A percentile compares a stretch with the other conserved stretches of the same genome.
phyloP scores from a whole-genome alignment of 495 filamentous ascomycete genomes.

The Penicillium longicatenatum region DNA sequence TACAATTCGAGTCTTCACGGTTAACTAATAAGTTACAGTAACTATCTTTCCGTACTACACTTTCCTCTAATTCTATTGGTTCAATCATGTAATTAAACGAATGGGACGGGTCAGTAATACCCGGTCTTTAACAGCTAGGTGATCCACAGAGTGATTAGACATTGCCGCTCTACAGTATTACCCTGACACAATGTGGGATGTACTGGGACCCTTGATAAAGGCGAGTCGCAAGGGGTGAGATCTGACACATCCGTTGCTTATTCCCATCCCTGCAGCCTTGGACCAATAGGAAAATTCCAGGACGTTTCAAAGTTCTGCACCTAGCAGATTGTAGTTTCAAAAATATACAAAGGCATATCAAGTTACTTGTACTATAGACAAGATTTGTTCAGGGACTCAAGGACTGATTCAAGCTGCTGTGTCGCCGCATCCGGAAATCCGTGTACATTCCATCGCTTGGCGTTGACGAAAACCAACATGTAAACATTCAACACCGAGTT shows the following conservation, averaged over 20 bases:
- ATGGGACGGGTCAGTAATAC: too few relatives aligned
- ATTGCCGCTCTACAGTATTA: too few relatives aligned
- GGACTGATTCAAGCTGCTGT: neutral
- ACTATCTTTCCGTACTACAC: neutral
- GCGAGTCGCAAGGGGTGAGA: constrained; percentile 3
- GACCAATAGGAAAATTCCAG: neutral
- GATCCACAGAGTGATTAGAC: too few relatives aligned
- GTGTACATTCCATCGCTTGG: neutral
- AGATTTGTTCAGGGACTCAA: too few relatives aligned
- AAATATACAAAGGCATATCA: neutral
- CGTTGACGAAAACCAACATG: neutral
- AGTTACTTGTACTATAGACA: neutral
- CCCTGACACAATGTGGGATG: neutral
- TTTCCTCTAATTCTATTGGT: neutral
- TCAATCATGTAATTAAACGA: neutral
- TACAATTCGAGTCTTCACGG: too few relatives aligned
- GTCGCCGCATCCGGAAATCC: neutral
- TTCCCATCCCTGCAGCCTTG: neutral
- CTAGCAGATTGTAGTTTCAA: neutral
- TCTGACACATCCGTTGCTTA: neutral
- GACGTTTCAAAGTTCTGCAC: neutral
- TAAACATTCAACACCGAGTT: neutral
- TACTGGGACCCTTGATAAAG: neutral
- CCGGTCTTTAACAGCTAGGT: too few relatives aligned
- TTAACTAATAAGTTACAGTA: neutral